Evolutionary conservation across 495 filamentous ascomycete genomes (phyloP).

Genomic region (Neurospora pannonica): DNA sequence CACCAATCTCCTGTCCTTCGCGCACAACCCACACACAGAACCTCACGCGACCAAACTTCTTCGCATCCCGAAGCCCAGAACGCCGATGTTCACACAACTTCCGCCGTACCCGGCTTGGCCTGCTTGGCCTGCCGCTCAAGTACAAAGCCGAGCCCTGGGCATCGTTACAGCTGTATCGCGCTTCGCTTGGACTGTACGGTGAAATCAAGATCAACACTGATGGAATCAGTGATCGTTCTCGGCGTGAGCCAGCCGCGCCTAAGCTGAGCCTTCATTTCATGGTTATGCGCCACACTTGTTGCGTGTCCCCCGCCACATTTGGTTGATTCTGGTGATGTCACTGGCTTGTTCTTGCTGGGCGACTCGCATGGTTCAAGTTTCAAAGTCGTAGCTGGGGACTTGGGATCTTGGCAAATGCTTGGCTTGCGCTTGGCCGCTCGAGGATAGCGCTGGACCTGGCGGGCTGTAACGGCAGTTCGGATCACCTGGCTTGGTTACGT

Average conservation of each 20-base stretch:
- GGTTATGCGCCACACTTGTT: background rate
- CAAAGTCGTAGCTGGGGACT: background rate
- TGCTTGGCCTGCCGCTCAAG: background rate
- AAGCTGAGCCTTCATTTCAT: background rate
- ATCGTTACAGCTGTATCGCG: background rate
- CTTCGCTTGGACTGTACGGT: background rate
- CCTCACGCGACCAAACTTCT: background rate
- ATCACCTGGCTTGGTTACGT: background rate
- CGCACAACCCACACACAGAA: background rate
- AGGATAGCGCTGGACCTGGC: background rate
- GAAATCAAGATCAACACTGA: background rate
- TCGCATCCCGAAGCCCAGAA: background rate
- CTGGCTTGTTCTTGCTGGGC: background rate
- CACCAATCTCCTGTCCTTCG: background rate
- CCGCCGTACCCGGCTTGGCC: background rate
- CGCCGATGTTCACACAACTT: background rate
- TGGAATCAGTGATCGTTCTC: background rate
- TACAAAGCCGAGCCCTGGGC: background rate
- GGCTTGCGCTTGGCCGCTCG: background rate
- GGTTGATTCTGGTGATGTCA: background rate
- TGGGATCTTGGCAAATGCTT: background rate
- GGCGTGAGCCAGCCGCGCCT: background rate
- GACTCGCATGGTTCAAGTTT: background rate
- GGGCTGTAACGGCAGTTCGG: background rate
- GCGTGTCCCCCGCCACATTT: background rate